A percentile compares a stretch with the other conserved stretches of the same genome.
Evolutionary conservation across 208 protist genomes (phyloP).

Genomic region (Leishmania tropica): DNA sequence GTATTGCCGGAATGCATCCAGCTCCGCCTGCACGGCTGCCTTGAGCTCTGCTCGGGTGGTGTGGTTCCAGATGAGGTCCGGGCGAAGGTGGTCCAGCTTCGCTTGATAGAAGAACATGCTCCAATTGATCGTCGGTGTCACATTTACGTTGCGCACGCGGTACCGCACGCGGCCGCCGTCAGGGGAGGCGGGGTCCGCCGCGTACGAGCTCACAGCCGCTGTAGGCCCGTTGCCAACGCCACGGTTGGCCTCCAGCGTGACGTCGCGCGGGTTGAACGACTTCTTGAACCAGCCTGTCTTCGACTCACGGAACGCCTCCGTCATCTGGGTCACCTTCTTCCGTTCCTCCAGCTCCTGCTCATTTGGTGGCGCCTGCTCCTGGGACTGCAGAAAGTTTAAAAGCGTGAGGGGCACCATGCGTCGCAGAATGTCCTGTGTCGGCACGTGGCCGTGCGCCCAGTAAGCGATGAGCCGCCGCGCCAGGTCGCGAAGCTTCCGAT

Average conservation of each 20-base stretch:
- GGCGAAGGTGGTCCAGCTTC: constrained; percentile 80
- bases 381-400: constrained; percentile 83
- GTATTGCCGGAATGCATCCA: constrained; percentile 65
- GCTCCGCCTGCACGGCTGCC: constrained; percentile 85
- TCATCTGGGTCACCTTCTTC: constrained; percentile 67
- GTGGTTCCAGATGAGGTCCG: constrained; percentile 95
- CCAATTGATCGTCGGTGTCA: constrained; percentile 90
- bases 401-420: constrained; percentile 88
- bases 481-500: constrained; percentile 75
- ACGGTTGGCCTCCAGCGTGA: constrained; percentile 23
- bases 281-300: constrained; percentile 85
- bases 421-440: constrained; percentile 86
- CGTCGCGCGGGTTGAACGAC: constrained; percentile 65
- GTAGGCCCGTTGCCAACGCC: not conserved
- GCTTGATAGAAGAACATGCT: constrained; percentile 90
- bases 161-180: constrained; percentile 34
- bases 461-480: constrained; percentile 81
- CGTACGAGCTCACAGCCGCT: not conserved
- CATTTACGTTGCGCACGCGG: constrained; percentile 51
- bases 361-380: constrained; percentile 49
- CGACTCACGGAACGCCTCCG: constrained; percentile 52
- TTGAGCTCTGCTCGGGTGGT: constrained; percentile 89
- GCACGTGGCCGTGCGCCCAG: constrained; percentile 82
- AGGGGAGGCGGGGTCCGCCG: not conserved
- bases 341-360: constrained; percentile 60